phyloP scores from a whole-genome alignment of 768 basidiomycete genomes.

The Coprinopsis sp. region DNA sequence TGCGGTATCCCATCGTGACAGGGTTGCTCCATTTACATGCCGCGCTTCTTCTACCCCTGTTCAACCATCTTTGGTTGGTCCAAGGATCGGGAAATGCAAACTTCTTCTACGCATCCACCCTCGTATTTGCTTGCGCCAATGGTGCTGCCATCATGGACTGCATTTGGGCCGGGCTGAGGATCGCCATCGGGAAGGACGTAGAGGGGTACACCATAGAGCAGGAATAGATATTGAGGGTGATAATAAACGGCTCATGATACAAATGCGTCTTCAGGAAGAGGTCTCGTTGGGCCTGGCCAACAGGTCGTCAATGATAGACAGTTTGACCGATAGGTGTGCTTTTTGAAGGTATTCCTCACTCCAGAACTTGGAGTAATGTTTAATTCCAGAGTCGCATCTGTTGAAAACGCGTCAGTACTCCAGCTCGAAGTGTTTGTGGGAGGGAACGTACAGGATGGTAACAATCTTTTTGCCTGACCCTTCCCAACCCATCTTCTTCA shows the following conservation, averaged over 20 bases:
- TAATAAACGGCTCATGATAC: neutral
- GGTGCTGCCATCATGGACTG: constrained; percentile 82
- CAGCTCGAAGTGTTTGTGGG: neutral
- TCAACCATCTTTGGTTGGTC: constrained; percentile 86
- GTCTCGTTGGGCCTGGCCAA: constrained; percentile 19
- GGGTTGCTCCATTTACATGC: constrained; percentile 80
- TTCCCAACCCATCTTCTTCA: constrained; percentile 62
- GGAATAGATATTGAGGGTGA: constrained; percentile 34
- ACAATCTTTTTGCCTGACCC: constrained; percentile 64
- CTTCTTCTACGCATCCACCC: constrained; percentile 94
- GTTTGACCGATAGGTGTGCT: constrained; percentile 40
- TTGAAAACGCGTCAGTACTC: neutral
- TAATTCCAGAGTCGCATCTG: constrained; percentile 85
- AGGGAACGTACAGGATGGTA: constrained; percentile 69
- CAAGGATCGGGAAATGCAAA: constrained; percentile 96
- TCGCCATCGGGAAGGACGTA: constrained; percentile 55
- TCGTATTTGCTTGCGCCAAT: constrained; percentile 88
- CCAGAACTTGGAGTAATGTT: constrained; percentile 84
- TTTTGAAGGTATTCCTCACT: constrained; percentile 50
- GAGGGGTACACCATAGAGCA: constrained; percentile 57
- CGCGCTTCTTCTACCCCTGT: constrained; percentile 80
- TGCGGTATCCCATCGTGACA: constrained; percentile 83
- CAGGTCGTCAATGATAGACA: constrained; percentile 38
- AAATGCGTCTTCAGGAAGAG: neutral
- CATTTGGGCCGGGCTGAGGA: constrained; percentile 76